Conservation (phyloP, 2,329 filamentous ascomycete species). For the Sclerotinia sclerotiorum region DNA sequence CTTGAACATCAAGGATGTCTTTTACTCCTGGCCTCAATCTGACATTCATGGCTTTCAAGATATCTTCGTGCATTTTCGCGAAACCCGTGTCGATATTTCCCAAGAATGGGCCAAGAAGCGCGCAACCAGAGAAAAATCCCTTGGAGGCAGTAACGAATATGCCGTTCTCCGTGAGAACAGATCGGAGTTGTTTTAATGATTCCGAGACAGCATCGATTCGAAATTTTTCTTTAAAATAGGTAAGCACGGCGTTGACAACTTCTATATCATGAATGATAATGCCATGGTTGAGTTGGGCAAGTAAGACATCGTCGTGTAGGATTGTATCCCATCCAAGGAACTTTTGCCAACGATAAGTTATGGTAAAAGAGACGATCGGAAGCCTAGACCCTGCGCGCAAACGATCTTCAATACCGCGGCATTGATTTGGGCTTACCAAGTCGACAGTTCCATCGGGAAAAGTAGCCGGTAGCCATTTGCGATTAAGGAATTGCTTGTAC, state of each 20-base stretch:
- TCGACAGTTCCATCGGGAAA: conserved; percentile 1
- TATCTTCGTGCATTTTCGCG: conserved; percentile 27
- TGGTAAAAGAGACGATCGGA: conserved; percentile 23
- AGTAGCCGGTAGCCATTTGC: conserved; percentile 32
- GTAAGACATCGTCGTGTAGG: conserved; percentile 26
- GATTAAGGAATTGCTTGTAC: conserved; percentile 17
- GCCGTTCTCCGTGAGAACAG: conserved; percentile 25
- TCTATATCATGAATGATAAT: conserved; percentile 21
- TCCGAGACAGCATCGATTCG: conserved; percentile 16
- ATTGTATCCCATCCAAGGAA: conserved; percentile 31
- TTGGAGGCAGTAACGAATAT: conserved; percentile 27
- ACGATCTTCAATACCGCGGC: conserved; percentile 27
- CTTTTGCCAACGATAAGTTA: conserved; percentile 27
- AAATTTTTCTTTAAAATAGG: conserved; percentile 25
- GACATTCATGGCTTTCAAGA: conserved; percentile 32
- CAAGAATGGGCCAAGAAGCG: conserved; percentile 31
- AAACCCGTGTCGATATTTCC: conserved; percentile 33
- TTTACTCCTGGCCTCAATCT: conserved; percentile 25
- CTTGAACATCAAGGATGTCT: conserved; percentile 33
- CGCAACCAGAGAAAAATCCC: conserved; percentile 29
- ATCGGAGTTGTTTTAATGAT: conserved; percentile 26
- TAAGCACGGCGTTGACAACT: conserved; percentile 31
- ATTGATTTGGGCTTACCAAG: conserved; percentile 28
- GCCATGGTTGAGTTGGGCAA: conserved; percentile 30
- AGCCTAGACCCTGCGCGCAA: conserved; percentile 29